phyloP scores from a whole-genome alignment of 768 basidiomycete species.

The Cystobasidium onofrii region DNA sequence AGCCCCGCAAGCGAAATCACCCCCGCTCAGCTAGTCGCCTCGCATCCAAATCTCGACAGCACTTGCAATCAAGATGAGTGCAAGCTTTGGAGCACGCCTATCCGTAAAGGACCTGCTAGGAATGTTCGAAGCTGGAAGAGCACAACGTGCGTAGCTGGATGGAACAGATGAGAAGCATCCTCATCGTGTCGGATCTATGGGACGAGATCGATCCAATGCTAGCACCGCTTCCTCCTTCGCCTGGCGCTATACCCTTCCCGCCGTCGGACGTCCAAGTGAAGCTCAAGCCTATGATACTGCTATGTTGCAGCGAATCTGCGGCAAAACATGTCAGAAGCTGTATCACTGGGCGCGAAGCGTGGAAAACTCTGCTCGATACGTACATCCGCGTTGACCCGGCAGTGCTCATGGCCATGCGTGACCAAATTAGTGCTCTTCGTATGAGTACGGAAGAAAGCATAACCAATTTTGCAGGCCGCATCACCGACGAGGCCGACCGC shows the following conservation, averaged over 20 bases:
- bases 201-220: background rate
- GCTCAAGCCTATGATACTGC: background rate
- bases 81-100: background rate
- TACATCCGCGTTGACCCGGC: background rate
- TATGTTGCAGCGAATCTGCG: background rate
- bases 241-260: background rate
- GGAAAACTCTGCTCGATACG: background rate
- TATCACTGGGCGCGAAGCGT: background rate
- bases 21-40: too few species aligned
- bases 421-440: background rate
- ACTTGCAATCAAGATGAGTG: background rate
- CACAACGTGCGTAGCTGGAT: background rate
- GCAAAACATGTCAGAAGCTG: background rate
- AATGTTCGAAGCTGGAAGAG: background rate
- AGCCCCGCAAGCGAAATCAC: background rate
- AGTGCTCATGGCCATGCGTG: background rate
- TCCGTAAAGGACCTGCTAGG: background rate
- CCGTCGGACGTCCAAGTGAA: background rate
- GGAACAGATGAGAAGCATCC: background rate
- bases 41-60: background rate
- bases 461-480: background rate
- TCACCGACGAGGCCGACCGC: background rate
- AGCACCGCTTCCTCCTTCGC: background rate
- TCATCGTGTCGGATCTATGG: background rate
- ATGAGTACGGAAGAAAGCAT: background rate